Evolutionary conservation across 2,329 filamentous ascomycete genomes (phyloP).

Genomic region (Claviceps sp.): DNA sequence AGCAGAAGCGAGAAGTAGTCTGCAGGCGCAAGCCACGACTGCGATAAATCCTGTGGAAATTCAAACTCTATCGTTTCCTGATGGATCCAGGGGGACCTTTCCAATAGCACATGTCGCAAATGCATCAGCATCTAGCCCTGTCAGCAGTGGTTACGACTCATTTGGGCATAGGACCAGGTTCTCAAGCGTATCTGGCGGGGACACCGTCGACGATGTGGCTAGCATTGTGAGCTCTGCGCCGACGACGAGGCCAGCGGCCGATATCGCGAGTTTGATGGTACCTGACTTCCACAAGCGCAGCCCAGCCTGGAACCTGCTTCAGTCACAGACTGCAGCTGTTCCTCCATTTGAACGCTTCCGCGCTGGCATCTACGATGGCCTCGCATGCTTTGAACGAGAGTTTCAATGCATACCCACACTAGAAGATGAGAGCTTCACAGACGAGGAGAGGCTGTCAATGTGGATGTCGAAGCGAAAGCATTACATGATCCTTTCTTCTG

Average conservation of each 20-base stretch:
- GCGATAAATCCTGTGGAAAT: constrained; percentile 73
- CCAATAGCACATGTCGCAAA: constrained; percentile 21
- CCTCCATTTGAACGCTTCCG: constrained; percentile 46
- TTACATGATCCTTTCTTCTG: constrained; percentile 89
- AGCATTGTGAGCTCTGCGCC: constrained; percentile 56
- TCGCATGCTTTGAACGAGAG: constrained; percentile 59
- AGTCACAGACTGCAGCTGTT: constrained; percentile 45
- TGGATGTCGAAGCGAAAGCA: constrained; percentile 96
- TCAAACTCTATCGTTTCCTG: constrained; percentile 60
- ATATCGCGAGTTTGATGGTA: constrained; percentile 70
- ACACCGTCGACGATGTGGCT: constrained; percentile 44
- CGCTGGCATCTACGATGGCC: constrained; percentile 32
- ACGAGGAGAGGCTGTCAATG: constrained; percentile 48
- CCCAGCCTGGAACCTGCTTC: constrained; percentile 55
- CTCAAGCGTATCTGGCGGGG: constrained; percentile 24
- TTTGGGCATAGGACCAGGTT: constrained; percentile 19
- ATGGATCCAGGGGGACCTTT: constrained; percentile 54
- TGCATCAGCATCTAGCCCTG: constrained; percentile 23
- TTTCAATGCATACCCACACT: constrained; percentile 61
- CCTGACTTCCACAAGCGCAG: constrained; percentile 55
- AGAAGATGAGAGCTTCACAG: constrained; percentile 25
- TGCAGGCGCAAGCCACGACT: constrained; percentile 62
- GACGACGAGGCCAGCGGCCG: constrained; percentile 48
- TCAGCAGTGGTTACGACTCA: constrained; percentile 27
- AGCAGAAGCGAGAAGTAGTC: constrained; percentile 23